phyloP scores from a whole-genome alignment of 164 flowering plant species.

The Annona squamosa region DNA sequence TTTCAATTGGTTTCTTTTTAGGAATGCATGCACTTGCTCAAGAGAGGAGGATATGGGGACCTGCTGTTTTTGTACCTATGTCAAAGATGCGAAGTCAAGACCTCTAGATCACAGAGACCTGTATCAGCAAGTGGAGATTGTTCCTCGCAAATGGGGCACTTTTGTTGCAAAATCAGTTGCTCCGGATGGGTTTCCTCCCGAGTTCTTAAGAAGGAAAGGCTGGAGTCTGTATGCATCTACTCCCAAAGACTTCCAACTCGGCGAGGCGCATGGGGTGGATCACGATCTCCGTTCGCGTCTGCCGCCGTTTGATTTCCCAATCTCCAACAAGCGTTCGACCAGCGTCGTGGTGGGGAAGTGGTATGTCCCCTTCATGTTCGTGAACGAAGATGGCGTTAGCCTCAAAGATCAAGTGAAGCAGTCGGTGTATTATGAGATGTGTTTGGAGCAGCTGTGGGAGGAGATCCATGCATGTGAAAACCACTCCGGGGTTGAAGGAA shows the following conservation, averaged over 20 bases:
- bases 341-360: conserved; percentile 8
- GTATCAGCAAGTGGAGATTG: conserved; percentile 37
- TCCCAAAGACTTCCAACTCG: neutral
- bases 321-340: conserved; percentile 4
- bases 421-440: conserved; percentile 45
- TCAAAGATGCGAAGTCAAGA: conserved; percentile 27
- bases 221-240: conserved; percentile 6
- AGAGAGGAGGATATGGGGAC: conserved; percentile 33
- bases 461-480: conserved; percentile 28
- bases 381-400: conserved; percentile 6
- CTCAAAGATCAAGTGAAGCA: conserved; percentile 30
- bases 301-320: conserved; percentile 7
- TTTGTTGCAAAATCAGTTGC: conserved; percentile 19
- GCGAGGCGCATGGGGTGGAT: conserved; percentile 5
- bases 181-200: conserved; percentile 16
- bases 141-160: neutral
- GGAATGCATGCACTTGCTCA: conserved; percentile 41
- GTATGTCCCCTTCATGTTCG: conserved; percentile 18
- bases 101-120: conserved; percentile 30
- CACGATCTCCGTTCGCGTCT: neutral
- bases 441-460: conserved; percentile 60
- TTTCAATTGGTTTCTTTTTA: conserved; percentile 9
- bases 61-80: conserved; percentile 26
- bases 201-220: conserved; percentile 10
- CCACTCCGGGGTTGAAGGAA: conserved; percentile 5